Conservation (phyloP, 805 yeast species). For the Cyberlindnera maclurae region DNA sequence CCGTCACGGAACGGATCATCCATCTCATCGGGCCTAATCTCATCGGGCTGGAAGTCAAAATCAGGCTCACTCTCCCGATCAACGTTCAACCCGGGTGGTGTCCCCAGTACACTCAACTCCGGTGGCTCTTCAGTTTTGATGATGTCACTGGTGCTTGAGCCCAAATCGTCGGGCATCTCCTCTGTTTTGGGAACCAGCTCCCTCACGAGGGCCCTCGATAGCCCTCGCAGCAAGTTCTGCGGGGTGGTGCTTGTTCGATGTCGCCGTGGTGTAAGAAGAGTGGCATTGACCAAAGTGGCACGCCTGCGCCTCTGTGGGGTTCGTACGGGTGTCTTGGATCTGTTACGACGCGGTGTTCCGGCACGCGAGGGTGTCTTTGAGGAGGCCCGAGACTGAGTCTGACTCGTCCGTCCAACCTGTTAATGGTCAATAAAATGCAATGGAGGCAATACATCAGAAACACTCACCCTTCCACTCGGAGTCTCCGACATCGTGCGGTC, state of each 20-base stretch:
- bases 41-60: background rate
- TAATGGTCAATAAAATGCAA: too few relatives aligned
- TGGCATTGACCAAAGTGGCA: conserved; percentile 18
- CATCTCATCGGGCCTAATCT: background rate
- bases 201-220: conserved; percentile 19
- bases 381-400: too few relatives aligned
- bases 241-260: conserved; percentile 17
- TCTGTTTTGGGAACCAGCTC: background rate
- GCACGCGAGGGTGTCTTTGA: conserved; percentile 5
- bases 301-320: conserved; percentile 22
- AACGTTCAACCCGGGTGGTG: too few relatives aligned
- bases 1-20: too few relatives aligned
- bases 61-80: background rate
- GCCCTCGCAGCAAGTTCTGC: conserved; percentile 15
- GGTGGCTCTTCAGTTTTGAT: too few relatives aligned
- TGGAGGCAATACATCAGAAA: too few relatives aligned
- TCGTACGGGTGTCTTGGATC: conserved; percentile 18
- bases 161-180: too few relatives aligned
- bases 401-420: too few relatives aligned
- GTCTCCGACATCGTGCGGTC: too few relatives aligned
- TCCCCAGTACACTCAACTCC: too few relatives aligned
- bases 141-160: too few relatives aligned
- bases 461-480: too few relatives aligned
- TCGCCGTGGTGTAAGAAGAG: conserved; percentile 18
- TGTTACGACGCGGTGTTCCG: conserved; percentile 11